A percentile compares a stretch with the other conserved stretches of the same genome.
phyloP scores from a whole-genome alignment of 164 flowering plant species.

The Tetrastigma voinierianum region DNA sequence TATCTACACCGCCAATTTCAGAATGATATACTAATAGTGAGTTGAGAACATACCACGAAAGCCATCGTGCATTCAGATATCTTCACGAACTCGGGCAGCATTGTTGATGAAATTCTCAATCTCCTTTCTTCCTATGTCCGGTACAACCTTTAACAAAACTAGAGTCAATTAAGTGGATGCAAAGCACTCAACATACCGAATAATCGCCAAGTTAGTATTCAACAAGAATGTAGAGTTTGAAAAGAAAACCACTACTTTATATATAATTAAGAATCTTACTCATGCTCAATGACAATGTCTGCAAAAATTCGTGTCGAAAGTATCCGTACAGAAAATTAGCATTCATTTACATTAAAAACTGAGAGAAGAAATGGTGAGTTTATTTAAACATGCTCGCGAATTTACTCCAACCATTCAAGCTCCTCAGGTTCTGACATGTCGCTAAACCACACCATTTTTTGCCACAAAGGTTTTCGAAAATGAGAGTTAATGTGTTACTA shows the following conservation, averaged over 20 bases:
- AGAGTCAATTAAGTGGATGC: constrained; percentile 37
- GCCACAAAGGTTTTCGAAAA: constrained; percentile 11
- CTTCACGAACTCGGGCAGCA: constrained; percentile 30
- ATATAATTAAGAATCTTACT: no score
- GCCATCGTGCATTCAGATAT: constrained; percentile 40
- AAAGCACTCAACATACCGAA: constrained; percentile 35
- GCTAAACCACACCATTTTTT: constrained; percentile 39
- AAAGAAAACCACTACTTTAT: no score
- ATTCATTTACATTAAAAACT: no score
- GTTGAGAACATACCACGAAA: constrained; percentile 41
- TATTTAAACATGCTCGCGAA: neutral
- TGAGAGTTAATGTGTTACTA: neutral
- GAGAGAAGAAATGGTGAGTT: no score
- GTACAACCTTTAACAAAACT: constrained; percentile 31
- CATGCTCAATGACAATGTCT: no score
- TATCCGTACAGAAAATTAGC: constrained; percentile 11
- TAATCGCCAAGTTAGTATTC: neutral
- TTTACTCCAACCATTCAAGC: constrained; percentile 43
- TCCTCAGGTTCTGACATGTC: constrained; percentile 46
- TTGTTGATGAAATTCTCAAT: constrained; percentile 30
- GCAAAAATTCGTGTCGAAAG: constrained; percentile 37
- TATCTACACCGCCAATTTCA: neutral
- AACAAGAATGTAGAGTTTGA: no score
- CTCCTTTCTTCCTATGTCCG: constrained; percentile 49
- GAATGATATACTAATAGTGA: no score